Base-by-base conservation (phyloP, 2,329 filamentous ascomycete genomes). In the Lachnellula cervina region DNA sequence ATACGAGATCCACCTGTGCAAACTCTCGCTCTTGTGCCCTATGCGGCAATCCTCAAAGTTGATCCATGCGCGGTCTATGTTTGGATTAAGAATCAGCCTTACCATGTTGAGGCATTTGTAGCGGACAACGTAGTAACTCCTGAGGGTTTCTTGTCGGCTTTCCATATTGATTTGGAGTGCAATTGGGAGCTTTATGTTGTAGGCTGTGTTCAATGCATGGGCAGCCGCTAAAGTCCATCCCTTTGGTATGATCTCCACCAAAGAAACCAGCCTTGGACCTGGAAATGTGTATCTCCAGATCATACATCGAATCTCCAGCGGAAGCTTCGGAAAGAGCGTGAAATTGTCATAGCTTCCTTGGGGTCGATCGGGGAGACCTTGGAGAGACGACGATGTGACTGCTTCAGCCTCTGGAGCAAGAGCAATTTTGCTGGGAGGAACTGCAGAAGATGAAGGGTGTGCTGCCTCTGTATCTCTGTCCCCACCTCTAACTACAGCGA, bases 281-380 rank as follows among this genome's bases (percentile, higher is more conserved):
- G 54, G 54, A 23, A 49, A 45, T 11, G 47, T 56, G 34, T 32
- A 38, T 16, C 9, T 16, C 54, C 49, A 56, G 11, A 52, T 49
- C 25, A 25, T 43, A 13, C 45, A 14, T 35, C 49, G 49, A 9
- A 56, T 7, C 25, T 52, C 54, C 3, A 42, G 32, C 5, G 53
- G 48, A 16, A 55, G 53, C 4, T 44, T 47, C 3, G 17, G 17
- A 32, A 55, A 56, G 11, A 5, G n/a, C 16, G 16, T 17, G 42
- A 44, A 44, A 4, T 44, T 21, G n/a, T 13, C 42, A 5, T 21
- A 23, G 19, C 2, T 17, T 9, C n/a, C 11, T 19, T 40, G 37
- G 14, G 16, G 16, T 17, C 37, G 37, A 3, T 16, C n/a, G 5
- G 16, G 37, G 5, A 16, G 37, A 40, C 5, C 16, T 16, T 16